A percentile compares a stretch with the other conserved stretches of the same genome.
Evolutionary conservation across 1,284 basidiomycete genomes (phyloP).

Genomic region (Rhodotorula sp.): DNA sequence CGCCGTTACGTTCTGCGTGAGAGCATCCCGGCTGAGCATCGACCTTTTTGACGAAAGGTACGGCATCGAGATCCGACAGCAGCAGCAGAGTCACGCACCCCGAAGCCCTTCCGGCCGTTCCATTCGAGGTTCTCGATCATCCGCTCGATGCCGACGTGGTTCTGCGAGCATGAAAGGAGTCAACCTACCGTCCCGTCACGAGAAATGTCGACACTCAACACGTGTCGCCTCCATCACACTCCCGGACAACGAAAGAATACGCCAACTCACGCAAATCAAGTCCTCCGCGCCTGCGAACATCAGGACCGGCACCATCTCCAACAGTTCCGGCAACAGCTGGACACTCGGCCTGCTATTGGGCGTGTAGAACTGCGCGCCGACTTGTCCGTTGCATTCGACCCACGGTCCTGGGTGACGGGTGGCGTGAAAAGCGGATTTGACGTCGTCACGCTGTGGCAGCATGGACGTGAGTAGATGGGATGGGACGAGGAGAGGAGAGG

Average conservation of each 20-base stretch:
- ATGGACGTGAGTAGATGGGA: background rate
- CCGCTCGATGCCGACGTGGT: slow-evolving; percentile 84
- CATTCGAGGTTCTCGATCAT: slow-evolving; percentile 80
- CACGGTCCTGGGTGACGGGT: slow-evolving; percentile 73
- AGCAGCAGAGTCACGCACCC: slow-evolving; percentile 63
- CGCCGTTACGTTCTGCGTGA: slow-evolving; percentile 64
- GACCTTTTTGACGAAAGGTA: no score
- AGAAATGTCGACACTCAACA: background rate
- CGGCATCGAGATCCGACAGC: no score
- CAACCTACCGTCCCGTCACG: background rate
- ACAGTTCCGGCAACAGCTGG: slow-evolving; percentile 71
- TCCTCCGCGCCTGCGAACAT: slow-evolving; percentile 96
- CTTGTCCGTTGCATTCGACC: slow-evolving; percentile 77
- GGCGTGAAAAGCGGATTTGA: slow-evolving; percentile 81
- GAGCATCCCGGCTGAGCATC: background rate
- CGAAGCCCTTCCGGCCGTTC: slow-evolving; percentile 80
- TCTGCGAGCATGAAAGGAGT: slow-evolving; percentile 49
- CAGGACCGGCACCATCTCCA: slow-evolving; percentile 75
- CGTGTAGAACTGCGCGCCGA: slow-evolving; percentile 65
- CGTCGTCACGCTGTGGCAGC: slow-evolving; percentile 65
- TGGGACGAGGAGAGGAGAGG: slow-evolving; percentile 9
- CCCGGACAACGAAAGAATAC: no score
- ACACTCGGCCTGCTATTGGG: slow-evolving; percentile 67
- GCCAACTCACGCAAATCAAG: slow-evolving; percentile 65
- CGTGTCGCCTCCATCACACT: background rate